phyloP scores from a whole-genome alignment of 345 rosid genomes.

The Gossypium turneri region DNA sequence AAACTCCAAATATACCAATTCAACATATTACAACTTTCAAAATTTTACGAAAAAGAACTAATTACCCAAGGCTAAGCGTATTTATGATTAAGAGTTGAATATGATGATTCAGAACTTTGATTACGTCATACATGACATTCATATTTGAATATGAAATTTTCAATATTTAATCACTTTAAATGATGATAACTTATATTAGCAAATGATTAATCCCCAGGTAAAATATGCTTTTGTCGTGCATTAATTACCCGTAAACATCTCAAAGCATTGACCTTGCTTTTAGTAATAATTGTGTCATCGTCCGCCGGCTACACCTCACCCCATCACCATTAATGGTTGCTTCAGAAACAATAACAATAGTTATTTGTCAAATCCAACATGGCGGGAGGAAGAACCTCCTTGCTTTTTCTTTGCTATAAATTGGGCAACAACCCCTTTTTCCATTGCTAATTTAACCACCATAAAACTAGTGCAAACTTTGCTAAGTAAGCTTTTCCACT shows the following conservation, averaged over 20 bases:
- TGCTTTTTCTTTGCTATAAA: slow-evolving; percentile 23
- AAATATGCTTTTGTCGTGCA: slow-evolving; percentile 24
- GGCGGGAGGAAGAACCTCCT: slow-evolving; percentile 19
- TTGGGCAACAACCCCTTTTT: not conserved
- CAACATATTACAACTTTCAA: no score
- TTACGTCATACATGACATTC: no score
- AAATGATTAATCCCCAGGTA: not conserved
- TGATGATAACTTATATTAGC: not conserved
- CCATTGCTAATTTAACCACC: not conserved
- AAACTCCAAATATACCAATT: no score
- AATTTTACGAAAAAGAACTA: no score
- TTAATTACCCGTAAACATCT: slow-evolving; percentile 1
- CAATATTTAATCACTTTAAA: not conserved
- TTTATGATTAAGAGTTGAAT: no score
- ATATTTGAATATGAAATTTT: no score
- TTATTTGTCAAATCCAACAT: slow-evolving; percentile 10
- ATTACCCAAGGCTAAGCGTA: no score
- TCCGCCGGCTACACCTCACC: slow-evolving; percentile 17
- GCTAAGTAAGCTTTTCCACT: slow-evolving; percentile 12
- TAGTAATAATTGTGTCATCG: slow-evolving; percentile 25
- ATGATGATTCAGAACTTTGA: no score
- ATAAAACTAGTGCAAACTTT: not conserved
- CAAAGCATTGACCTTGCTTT: slow-evolving; percentile 26
- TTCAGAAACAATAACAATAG: slow-evolving; percentile 1
- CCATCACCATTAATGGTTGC: slow-evolving; percentile 18